phyloP scores from a whole-genome alignment of 2,329 filamentous ascomycete genomes.

The Salinomyces thailandicus region DNA sequence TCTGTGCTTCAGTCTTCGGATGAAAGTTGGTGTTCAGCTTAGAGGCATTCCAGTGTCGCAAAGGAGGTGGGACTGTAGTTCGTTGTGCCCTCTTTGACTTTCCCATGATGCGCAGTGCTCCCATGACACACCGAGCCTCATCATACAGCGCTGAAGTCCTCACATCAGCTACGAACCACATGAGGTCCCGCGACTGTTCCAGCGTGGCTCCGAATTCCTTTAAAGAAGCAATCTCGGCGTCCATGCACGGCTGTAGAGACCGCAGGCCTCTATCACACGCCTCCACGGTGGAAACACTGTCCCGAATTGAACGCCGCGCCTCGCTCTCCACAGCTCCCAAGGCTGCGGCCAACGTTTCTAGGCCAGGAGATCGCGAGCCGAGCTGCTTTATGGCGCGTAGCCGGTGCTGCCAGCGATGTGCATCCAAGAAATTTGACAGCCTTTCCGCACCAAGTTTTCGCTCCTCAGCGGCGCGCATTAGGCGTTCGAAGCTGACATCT shows the following conservation, averaged over 20 bases:
- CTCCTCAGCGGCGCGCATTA: neutral
- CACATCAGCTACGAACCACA: constrained; percentile 97
- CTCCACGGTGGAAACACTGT: constrained; percentile 1
- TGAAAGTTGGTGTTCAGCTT: constrained; percentile 49
- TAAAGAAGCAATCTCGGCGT: neutral
- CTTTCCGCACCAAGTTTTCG: neutral
- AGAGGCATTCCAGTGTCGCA: constrained; percentile 33
- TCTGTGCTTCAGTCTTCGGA: constrained; percentile 70
- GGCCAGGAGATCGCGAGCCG: neutral
- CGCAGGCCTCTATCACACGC: constrained; percentile 1
- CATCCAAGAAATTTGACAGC: neutral
- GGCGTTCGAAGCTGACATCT: neutral
- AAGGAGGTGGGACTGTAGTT: constrained; percentile 29
- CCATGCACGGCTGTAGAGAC: neutral
- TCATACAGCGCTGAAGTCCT: constrained; percentile 82
- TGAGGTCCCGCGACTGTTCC: constrained; percentile 59
- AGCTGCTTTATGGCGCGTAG: neutral
- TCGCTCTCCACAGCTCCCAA: constrained; percentile 1
- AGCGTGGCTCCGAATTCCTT: neutral
- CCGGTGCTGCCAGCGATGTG: neutral
- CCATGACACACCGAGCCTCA: constrained; percentile 72
- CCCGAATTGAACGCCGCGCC: neutral
- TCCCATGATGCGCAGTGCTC: constrained; percentile 85
- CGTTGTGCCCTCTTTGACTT: constrained; percentile 36
- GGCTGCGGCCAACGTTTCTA: neutral